Base-by-base conservation (phyloP, 805 yeast genomes). In the Metschnikowia matae region DNA sequence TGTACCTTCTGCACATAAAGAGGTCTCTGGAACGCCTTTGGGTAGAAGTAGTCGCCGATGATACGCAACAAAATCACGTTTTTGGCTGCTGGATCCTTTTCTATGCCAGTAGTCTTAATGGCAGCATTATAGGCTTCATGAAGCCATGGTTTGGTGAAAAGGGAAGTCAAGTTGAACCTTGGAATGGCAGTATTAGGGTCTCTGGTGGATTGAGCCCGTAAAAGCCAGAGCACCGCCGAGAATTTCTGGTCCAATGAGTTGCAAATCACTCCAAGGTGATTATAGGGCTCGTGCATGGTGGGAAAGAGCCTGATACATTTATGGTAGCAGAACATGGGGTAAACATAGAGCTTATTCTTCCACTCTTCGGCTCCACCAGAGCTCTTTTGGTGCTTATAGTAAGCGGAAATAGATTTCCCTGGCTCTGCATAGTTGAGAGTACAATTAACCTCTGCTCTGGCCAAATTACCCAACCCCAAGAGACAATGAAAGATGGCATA, bases 231-330 rank as follows among this genome's bases (percentile, higher is more conserved):
- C 37, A 75, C 69, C 23, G 83, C 80, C 44, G 68, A 67, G 51
- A 69, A 74, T 47, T 73, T 74, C 53, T 77, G 79, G 49, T 74
- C 78, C 44, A 71, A 50, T n/a, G 63, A 46, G 52, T 73, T 72
- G 53, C 59, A 55, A 20, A 74, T 69, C 61, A 72, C 77, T 2
- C 84, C 87, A 44, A 80, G 73, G 56, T 81, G 83, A 55, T 81
- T 81, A 56, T 79, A 79, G 29, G 82, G 84, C 58, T 84, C 90
- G 48, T 87, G 87, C 50, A 83, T 71, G 0, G 88, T 80, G 1
- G 92, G 91, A 26, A 84, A 63, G 17, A 85, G 65, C 26, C 79
- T 60, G 32, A 81, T 76, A 17, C 89, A 82, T 41, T 73, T 63
- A 44, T 78, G 73, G 57, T 83, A 81, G 53, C 60, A 67, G 32